These are phyloP conservation scores for Chiua virens DNA, from an alignment of 768 basidiomycete species.

Conservation along the genomic window DNA sequence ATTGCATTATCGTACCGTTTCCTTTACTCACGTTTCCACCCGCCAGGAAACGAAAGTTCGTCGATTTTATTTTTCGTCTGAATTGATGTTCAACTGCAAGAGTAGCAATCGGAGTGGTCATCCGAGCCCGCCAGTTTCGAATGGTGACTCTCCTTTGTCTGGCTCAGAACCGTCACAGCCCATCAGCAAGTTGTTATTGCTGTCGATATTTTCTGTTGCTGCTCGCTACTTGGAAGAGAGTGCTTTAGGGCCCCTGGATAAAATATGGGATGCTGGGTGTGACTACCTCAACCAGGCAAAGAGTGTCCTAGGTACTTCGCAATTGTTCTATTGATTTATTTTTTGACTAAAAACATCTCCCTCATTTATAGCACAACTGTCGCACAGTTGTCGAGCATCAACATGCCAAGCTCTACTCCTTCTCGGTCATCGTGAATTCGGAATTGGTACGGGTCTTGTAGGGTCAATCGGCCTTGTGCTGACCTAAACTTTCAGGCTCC, in stretches of 20 bases:
- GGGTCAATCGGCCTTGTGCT: conserved; percentile 5
- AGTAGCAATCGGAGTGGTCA: conserved; percentile 33
- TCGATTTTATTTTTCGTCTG: background rate
- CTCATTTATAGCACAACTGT: conserved; percentile 50
- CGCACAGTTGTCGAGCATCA: conserved; percentile 66
- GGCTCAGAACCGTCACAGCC: conserved; percentile 56
- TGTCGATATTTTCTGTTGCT: conserved; percentile 81
- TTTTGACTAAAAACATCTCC: background rate
- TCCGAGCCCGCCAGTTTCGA: conserved; percentile 33
- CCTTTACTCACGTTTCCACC: conserved; percentile 1
- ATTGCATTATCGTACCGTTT: background rate
- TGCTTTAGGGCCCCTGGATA: conserved; percentile 47
- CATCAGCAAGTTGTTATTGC: conserved; percentile 65
- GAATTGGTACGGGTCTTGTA: conserved; percentile 54
- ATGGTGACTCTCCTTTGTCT: conserved; percentile 9
- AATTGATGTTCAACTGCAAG: conserved; percentile 13
- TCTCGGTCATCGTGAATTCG: conserved; percentile 81
- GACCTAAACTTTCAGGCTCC: conserved; percentile 35
- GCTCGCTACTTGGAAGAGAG: conserved; percentile 64
- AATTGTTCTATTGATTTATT: background rate
- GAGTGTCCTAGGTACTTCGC: conserved; percentile 55
- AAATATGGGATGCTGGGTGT: conserved; percentile 71
- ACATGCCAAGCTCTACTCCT: conserved; percentile 82
- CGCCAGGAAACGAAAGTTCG: conserved; percentile 29
- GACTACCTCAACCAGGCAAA: conserved; percentile 64